Evolutionary conservation across 371 early-diverging fungal genomes (phyloP).

Genomic region (Apophysomyces sp.): DNA sequence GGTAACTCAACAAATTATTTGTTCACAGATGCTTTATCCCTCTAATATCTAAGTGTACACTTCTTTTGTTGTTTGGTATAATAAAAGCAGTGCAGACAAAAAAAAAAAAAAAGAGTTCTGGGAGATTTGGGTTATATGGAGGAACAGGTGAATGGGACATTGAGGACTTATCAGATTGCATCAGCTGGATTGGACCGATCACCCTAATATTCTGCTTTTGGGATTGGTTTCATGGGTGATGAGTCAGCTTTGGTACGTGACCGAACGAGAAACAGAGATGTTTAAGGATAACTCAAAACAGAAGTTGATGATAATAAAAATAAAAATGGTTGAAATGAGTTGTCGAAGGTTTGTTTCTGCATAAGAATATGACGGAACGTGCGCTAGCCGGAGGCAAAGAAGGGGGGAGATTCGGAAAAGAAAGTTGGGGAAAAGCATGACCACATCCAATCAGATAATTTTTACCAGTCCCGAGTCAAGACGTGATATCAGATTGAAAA

Average conservation of each 20-base stretch:
- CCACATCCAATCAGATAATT: neutral
- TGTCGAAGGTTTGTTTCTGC: neutral
- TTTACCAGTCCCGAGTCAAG: neutral
- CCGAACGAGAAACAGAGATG: too few relatives aligned
- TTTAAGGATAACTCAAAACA: neutral
- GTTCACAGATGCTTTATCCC: conserved; percentile 85
- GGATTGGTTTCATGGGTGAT: too few relatives aligned
- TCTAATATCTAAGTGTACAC: conserved; percentile 68
- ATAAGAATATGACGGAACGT: neutral
- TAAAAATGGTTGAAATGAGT: neutral
- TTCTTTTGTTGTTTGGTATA: neutral
- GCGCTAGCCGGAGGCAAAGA: neutral
- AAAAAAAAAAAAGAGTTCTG: neutral
- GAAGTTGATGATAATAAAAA: neutral
- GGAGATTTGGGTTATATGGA: neutral
- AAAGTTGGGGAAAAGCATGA: neutral
- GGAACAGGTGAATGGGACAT: too few relatives aligned
- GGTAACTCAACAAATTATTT: neutral
- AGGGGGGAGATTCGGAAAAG: neutral
- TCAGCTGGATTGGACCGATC: too few relatives aligned
- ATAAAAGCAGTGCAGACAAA: neutral
- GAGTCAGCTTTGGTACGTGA: too few relatives aligned
- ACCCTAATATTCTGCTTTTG: too few relatives aligned
- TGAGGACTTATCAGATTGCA: too few relatives aligned
- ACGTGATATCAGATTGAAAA: neutral